Evolutionary conservation across 768 basidiomycete genomes (phyloP).

Genomic region (Tephrocybe sp.): DNA sequence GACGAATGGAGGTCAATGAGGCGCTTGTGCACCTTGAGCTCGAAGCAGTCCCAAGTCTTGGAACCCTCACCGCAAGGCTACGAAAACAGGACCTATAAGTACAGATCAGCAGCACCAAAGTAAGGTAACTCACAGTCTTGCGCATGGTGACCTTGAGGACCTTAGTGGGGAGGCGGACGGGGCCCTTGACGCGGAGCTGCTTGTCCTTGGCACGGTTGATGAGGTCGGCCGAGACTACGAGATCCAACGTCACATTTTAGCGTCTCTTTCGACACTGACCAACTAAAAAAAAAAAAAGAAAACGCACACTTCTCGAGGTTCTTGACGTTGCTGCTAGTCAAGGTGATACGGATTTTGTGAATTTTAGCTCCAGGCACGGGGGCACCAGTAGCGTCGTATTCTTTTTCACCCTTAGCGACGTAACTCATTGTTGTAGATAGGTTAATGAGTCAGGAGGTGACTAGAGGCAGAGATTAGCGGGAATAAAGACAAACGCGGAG

Average conservation of each 20-base stretch:
- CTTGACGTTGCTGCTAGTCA: conserved; percentile 96
- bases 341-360: conserved; percentile 99
- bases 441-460: conserved; percentile 81
- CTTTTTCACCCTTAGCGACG: conserved; percentile 98
- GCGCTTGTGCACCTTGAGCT: conserved; percentile 99
- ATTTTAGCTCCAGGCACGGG: conserved; percentile 85
- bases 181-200: conserved; percentile 98
- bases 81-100: not conserved
- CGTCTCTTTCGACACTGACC: not conserved
- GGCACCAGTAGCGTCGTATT: conserved; percentile 92
- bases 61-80: conserved; percentile 99
- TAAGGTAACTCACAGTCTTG: conserved; percentile 74
- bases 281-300: not conserved
- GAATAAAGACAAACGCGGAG: not conserved
- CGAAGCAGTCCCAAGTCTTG: conserved; percentile 99
- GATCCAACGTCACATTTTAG: not conserved
- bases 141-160: conserved; percentile 98
- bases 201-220: conserved; percentile 99
- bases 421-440: conserved; percentile 75
- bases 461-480: conserved; percentile 30
- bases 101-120: not conserved
- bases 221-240: conserved; percentile 87
- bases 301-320: conserved; percentile 95
- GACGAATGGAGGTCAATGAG: conserved; percentile 99
- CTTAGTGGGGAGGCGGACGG: conserved; percentile 98